A percentile compares a stretch with the other conserved stretches of the same genome.
phyloP scores from a whole-genome alignment of 1,284 basidiomycete species.

The Abortiporus biennis region DNA sequence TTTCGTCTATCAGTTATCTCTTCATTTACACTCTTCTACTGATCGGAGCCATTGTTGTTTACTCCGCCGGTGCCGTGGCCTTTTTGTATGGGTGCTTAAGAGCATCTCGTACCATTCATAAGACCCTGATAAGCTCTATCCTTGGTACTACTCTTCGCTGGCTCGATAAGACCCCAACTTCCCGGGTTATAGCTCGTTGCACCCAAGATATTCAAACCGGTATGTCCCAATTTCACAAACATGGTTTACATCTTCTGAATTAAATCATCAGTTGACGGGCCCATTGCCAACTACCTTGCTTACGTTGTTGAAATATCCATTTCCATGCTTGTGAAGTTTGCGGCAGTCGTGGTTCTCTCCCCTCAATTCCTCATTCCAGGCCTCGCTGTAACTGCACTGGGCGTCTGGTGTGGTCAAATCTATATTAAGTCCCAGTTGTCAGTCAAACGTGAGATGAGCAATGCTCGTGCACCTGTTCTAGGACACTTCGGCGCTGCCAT shows the following conservation, averaged over 20 bases:
- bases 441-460: slow-evolving; percentile 74
- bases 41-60: slow-evolving; percentile 19
- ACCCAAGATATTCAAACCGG: slow-evolving; percentile 49
- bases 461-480: slow-evolving; percentile 60
- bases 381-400: slow-evolving; percentile 34
- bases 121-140: slow-evolving; percentile 46
- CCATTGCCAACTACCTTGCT: slow-evolving; percentile 18
- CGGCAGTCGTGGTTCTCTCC: slow-evolving; percentile 40
- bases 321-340: slow-evolving; percentile 34
- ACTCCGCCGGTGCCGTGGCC: slow-evolving; percentile 22
- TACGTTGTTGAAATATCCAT: slow-evolving; percentile 23
- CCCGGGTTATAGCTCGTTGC: slow-evolving; percentile 54
- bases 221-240: slow-evolving; percentile 10
- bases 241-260: background rate
- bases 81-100: slow-evolving; percentile 36
- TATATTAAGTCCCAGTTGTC: slow-evolving; percentile 72
- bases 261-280: slow-evolving; percentile 28
- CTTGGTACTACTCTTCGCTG: slow-evolving; percentile 53
- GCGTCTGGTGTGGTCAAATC: slow-evolving; percentile 41
- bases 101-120: slow-evolving; percentile 55
- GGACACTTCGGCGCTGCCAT: slow-evolving; percentile 66
- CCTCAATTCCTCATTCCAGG: slow-evolving; percentile 38
- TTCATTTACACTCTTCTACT: slow-evolving; percentile 35
- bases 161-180: slow-evolving; percentile 52
- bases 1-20: slow-evolving; percentile 30